Conservation (phyloP, 352 stramenopile genomes). For the Phytopythium sindhum region DNA sequence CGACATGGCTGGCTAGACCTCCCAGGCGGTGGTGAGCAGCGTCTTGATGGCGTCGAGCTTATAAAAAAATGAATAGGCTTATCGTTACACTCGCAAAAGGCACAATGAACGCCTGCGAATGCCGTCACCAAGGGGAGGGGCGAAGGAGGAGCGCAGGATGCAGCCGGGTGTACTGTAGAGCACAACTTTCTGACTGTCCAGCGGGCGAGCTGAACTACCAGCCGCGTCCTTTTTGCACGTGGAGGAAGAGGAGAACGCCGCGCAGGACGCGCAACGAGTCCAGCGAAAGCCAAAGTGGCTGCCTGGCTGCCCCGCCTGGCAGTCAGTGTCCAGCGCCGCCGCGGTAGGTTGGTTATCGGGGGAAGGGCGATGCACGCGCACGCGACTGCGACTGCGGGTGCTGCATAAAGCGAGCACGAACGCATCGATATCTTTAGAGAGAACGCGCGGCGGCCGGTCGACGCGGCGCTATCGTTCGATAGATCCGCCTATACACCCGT, state of each 20-base stretch:
- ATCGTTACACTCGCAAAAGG: background rate
- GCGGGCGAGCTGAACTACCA: background rate
- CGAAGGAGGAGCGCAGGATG: background rate
- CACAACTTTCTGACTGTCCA: background rate
- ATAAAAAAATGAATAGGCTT: background rate
- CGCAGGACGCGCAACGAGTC: background rate
- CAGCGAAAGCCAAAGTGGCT: conserved; percentile 1
- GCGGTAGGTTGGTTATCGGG: background rate
- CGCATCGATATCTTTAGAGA: conserved; percentile 1
- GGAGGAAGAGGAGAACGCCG: background rate
- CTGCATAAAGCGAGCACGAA: background rate
- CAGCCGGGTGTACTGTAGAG: background rate
- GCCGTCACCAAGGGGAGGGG: background rate
- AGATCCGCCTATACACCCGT: background rate
- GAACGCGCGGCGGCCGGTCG: background rate
- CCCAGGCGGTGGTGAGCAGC: background rate
- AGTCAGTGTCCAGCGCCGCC: too few relatives aligned
- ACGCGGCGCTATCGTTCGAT: background rate
- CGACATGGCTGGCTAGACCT: background rate
- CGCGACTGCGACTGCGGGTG: background rate
- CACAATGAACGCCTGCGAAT: background rate
- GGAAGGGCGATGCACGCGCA: background rate
- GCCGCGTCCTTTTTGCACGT: background rate
- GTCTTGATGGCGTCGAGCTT: background rate
- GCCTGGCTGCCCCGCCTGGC: background rate